Evolutionary conservation across 768 basidiomycete species (phyloP), one percentile per base, ranked within the genome.

Genomic region (Tulasnella sp.): DNA sequence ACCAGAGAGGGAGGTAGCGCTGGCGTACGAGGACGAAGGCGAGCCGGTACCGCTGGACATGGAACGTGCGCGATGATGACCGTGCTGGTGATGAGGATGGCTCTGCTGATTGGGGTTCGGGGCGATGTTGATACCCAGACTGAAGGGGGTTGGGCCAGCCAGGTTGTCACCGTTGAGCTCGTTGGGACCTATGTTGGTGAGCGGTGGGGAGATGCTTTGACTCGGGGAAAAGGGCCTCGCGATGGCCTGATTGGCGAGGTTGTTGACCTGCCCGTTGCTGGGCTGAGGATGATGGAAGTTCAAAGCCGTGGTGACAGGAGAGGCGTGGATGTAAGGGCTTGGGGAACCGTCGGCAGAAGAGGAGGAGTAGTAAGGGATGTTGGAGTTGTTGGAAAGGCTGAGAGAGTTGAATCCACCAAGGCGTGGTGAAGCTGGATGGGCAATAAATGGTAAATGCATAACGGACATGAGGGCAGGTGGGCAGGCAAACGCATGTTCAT

Each of bases 321-420:
- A 61, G 25, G 43, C 61, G 60, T n/a, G 43, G 21, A 53, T 24
- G 52, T 54, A 57, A 34, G 59, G 62, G 38, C 51, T 34, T 43
- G 61, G 61, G 42, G 48, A 57, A 49, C 25, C 62, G 61, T 62
- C 31, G 17, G 53, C 62, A 49, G 81, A 76, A 60, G 76, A 71
- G 69, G 79, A 78, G 54, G 79, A 75, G 71, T 80, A 81, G 71
- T 84, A 83, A 61, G 75, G 75, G 73, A 78, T 76, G 60, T 76
- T 76, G 60, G 60, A 58, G 44, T 49, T 78, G 71, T 44, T 61
- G 34, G 34, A 38, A 29, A 62, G 49, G 49, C 43, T 59, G 48
- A 62, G 61, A 34, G 61, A 57, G 49, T 51, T 50, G 56, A 62
- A 62, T 27, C 44, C 60, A 30, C 60, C 62, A 25, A 63, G 52